Conservation (phyloP, 257 asterid species). For the Solanum chilense region DNA sequence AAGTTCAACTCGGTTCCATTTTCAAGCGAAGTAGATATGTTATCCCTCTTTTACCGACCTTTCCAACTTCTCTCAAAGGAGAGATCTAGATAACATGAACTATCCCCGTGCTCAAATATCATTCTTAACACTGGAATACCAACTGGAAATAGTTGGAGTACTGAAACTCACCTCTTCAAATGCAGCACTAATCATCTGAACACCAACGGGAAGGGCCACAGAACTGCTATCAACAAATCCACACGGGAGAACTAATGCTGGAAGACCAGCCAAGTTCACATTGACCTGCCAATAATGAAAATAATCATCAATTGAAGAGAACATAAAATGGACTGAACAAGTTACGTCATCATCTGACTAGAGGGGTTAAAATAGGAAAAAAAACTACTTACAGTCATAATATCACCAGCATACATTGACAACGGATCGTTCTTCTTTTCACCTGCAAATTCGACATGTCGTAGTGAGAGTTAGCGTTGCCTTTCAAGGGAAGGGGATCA, state of each 20-base stretch:
- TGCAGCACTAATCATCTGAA: conserved; percentile 93
- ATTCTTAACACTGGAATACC: not conserved
- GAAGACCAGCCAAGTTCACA: conserved; percentile 96
- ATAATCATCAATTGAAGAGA: not conserved
- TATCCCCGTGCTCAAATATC: not conserved
- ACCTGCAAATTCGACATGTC: conserved; percentile 38
- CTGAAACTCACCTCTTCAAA: conserved; percentile 55
- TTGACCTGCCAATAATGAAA: conserved; percentile 50
- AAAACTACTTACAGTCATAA: conserved; percentile 74
- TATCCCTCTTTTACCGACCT: not conserved
- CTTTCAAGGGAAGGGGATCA: not conserved
- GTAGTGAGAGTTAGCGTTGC: not conserved
- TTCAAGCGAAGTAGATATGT: not conserved
- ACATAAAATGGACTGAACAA: not conserved
- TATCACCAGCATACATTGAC: conserved; percentile 99
- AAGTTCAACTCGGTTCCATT: not conserved
- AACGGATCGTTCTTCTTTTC: conserved; percentile 97
- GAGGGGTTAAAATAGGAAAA: not conserved
- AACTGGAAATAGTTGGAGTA: not conserved
- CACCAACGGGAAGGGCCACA: conserved; percentile 62
- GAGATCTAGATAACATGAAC: not conserved
- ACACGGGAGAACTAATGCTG: conserved; percentile 96
- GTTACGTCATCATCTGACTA: not conserved
- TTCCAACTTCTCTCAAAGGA: not conserved
- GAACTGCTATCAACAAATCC: conserved; percentile 61